Conservation (phyloP, 345 rosid species). For the Dimocarpus longan region DNA sequence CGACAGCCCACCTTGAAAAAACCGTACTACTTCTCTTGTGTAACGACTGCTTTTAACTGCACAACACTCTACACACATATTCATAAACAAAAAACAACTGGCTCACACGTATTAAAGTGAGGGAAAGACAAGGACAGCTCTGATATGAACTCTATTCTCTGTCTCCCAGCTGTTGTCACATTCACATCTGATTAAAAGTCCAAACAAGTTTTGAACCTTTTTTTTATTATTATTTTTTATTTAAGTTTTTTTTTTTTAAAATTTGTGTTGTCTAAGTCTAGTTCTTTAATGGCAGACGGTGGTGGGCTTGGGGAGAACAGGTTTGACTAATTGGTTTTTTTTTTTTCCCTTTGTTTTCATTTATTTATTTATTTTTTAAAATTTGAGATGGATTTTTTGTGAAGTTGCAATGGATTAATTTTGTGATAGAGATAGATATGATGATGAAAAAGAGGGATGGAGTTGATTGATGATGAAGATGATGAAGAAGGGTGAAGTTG, state of each 20-base stretch:
- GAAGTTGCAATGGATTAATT: too few species aligned
- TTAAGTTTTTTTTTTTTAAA: too few species aligned
- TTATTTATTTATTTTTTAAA: too few species aligned
- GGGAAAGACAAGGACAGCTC: background rate
- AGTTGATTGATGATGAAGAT: too few species aligned
- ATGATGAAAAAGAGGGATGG: too few species aligned
- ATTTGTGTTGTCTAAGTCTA: background rate
- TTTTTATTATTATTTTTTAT: background rate
- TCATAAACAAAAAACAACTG: background rate
- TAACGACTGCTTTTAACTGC: slow-evolving; percentile 19
- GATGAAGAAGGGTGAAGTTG: too few species aligned
- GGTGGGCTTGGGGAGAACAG: too few species aligned
- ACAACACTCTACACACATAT: background rate
- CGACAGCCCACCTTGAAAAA: slow-evolving; percentile 29
- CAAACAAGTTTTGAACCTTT: background rate
- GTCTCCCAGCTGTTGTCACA: background rate
- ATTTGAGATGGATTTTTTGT: too few species aligned
- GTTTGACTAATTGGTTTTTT: too few species aligned
- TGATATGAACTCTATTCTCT: background rate
- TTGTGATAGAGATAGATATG: too few species aligned
- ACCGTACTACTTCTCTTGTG: background rate
- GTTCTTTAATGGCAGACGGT: slow-evolving; percentile 47
- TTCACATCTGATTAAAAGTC: background rate
- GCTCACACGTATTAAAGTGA: background rate
- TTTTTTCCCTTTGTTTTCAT: too few species aligned